A percentile compares a stretch with the other conserved stretches of the same genome.
Evolutionary conservation across 2,329 filamentous ascomycete genomes (phyloP).

Genomic region (Colletotrichum trifolii): DNA sequence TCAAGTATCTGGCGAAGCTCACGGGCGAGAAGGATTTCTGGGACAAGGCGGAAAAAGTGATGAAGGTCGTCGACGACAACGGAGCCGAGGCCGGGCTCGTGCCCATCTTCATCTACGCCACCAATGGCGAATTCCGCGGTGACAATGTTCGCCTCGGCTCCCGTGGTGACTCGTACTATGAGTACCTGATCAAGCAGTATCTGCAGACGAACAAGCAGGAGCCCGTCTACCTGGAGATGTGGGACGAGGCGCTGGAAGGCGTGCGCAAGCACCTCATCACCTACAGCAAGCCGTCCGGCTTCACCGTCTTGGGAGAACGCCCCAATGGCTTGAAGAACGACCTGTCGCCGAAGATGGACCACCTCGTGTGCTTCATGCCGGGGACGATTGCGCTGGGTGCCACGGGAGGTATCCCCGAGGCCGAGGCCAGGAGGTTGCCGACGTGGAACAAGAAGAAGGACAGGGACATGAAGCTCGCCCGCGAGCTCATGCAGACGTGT

Average conservation of each 20-base stretch:
- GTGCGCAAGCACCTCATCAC: constrained; percentile 93
- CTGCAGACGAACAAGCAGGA: constrained; percentile 91
- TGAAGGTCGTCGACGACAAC: constrained; percentile 89
- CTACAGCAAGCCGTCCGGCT: constrained; percentile 81
- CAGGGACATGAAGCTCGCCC: constrained; percentile 86
- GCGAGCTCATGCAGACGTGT: constrained; percentile 95
- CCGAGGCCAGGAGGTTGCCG: constrained; percentile 76
- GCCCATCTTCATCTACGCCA: constrained; percentile 89
- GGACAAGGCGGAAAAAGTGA: constrained; percentile 91
- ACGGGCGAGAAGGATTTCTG: constrained; percentile 94
- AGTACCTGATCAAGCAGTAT: constrained; percentile 99
- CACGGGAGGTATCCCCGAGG: constrained; percentile 81
- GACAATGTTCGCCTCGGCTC: constrained; percentile 91
- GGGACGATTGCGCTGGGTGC: constrained; percentile 92
- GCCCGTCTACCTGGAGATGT: constrained; percentile 88
- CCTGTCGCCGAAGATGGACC: constrained; percentile 94
- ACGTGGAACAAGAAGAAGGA: constrained; percentile 84
- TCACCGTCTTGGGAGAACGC: constrained; percentile 91
- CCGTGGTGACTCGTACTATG: constrained; percentile 96
- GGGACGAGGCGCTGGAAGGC: constrained; percentile 85
- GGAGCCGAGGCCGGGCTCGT: constrained; percentile 83
- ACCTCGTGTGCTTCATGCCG: constrained; percentile 96
- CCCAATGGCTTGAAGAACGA: constrained; percentile 75
- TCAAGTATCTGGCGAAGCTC: constrained; percentile 95
- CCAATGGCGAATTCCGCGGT: constrained; percentile 81